Conservation (phyloP, 176 grass and related monocot genomes). For the Otatea glauca region DNA sequence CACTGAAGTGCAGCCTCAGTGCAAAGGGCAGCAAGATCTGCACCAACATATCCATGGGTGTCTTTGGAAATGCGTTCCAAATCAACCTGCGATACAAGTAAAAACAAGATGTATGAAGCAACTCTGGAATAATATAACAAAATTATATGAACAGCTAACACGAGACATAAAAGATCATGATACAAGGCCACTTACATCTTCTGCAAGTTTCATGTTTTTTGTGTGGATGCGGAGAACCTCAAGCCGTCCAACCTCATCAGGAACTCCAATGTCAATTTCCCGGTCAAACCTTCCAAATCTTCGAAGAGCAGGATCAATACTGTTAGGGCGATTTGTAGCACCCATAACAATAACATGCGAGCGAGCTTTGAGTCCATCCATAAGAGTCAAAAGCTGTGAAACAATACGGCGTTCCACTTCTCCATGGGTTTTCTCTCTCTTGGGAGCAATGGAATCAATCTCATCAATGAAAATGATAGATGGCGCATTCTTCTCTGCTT, state of each 20-base stretch:
- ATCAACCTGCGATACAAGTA: constrained; percentile 58
- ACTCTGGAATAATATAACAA: not conserved
- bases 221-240: constrained; percentile 90
- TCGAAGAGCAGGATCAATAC: constrained; percentile 85
- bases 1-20: constrained; percentile 91
- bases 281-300: constrained; percentile 83
- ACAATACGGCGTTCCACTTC: constrained; percentile 86
- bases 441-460: constrained; percentile 84
- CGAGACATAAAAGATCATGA: not conserved
- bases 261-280: constrained; percentile 88
- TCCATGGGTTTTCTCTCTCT: constrained; percentile 86
- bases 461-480: constrained; percentile 92
- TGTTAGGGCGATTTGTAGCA: constrained; percentile 80
- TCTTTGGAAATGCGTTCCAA: constrained; percentile 78
- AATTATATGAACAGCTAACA: not conserved
- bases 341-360: constrained; percentile 91
- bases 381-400: constrained; percentile 80
- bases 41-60: constrained; percentile 86
- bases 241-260: constrained; percentile 82
- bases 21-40: constrained; percentile 82
- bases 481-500: constrained; percentile 91
- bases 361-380: constrained; percentile 82
- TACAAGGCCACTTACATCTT: constrained; percentile 61
- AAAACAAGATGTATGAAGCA: not conserved
- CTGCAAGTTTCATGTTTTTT: constrained; percentile 89